Percentiles rank a stretch among this genome's conserved stretches.
These are phyloP conservation scores for Graphilbum sp. DNA, from an alignment of 2,329 filamentous ascomycete species.

Conservation along the genomic window DNA sequence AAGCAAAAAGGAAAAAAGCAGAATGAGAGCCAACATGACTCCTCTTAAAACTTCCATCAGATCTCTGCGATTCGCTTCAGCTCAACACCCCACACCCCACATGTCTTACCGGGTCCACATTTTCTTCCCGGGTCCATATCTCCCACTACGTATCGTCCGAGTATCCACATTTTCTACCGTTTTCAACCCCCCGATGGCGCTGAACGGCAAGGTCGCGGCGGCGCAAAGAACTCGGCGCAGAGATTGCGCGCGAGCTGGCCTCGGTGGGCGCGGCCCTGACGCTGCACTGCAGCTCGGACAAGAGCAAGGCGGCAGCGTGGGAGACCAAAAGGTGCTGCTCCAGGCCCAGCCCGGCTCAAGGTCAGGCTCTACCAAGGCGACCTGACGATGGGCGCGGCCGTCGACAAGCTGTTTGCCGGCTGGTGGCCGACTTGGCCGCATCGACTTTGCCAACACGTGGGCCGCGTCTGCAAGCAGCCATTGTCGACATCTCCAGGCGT, in stretches of 20 bases:
- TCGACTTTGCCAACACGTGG: conserved; percentile 34
- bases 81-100: too few species aligned
- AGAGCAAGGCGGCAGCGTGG: conserved; percentile 19
- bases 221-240: conserved; percentile 24
- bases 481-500: conserved; percentile 25
- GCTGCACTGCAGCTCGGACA: conserved; percentile 22
- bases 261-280: conserved; percentile 15
- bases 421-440: conserved; percentile 22
- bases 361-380: conserved; percentile 26
- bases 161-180: background rate
- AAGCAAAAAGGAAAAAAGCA: too few species aligned
- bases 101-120: too few species aligned
- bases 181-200: conserved; percentile 9
- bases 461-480: conserved; percentile 31
- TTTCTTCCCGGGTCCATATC: too few species aligned
- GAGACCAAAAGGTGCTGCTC: conserved; percentile 20
- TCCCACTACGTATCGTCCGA: too few species aligned
- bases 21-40: too few species aligned
- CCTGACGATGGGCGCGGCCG: conserved; percentile 22
- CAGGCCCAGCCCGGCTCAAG: conserved; percentile 16
- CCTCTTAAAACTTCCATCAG: too few species aligned
- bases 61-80: too few species aligned
- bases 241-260: conserved; percentile 20
- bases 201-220: conserved; percentile 22
- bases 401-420: conserved; percentile 23